Conservation (phyloP, 1,284 basidiomycete genomes). For the Leccinum fuscescens region DNA sequence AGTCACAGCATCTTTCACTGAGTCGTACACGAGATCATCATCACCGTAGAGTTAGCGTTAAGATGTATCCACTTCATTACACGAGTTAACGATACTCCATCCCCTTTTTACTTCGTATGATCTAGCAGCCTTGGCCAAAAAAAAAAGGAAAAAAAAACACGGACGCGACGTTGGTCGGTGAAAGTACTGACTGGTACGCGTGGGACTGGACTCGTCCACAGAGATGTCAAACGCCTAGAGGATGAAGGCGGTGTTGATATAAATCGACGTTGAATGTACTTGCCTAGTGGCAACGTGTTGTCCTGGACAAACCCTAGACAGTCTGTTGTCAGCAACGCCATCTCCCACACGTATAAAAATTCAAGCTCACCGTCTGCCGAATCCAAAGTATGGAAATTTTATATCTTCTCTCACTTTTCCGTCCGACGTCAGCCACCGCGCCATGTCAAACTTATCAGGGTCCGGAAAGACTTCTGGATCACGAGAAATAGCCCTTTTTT, state of each 20-base stretch:
- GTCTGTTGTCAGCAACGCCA: not conserved
- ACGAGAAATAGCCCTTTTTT: constrained; percentile 14
- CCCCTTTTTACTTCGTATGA: not conserved
- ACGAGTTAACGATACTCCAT: constrained; percentile 1
- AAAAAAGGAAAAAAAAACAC: not conserved
- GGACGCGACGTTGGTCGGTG: not conserved
- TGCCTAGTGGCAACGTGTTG: constrained; percentile 14
- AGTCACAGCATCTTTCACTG: not conserved
- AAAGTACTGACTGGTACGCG: not conserved
- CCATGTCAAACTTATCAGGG: constrained; percentile 9
- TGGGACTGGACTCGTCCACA: not conserved
- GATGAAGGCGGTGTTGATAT: too few relatives aligned
- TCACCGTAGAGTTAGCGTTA: not conserved
- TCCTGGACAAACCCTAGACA: constrained; percentile 15
- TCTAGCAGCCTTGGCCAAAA: not conserved
- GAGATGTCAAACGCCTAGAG: too few relatives aligned
- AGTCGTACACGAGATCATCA: not conserved
- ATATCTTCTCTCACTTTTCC: constrained; percentile 9
- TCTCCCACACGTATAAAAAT: too few relatives aligned
- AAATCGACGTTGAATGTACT: not conserved
- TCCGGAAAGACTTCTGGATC: constrained; percentile 16
- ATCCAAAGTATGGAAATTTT: constrained; percentile 13
- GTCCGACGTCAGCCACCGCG: constrained; percentile 11
- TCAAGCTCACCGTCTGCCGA: constrained; percentile 13
- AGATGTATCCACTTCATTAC: not conserved